Base-by-base conservation (phyloP, 108 stramenopile species). In the Conticribra guillardii region DNA sequence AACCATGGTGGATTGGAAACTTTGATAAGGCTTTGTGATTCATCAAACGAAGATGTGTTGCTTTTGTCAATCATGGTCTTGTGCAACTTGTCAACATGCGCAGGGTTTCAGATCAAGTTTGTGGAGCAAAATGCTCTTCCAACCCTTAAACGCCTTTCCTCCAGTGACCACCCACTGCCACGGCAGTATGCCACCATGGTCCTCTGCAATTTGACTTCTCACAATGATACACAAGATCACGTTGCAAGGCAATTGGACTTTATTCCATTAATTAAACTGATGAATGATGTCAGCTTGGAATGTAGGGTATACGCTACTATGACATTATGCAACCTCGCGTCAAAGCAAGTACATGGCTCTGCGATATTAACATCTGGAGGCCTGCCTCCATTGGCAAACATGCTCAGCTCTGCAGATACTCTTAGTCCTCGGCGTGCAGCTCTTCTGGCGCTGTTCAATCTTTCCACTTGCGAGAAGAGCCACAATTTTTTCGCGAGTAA, bases 241-340 rank as follows among this genome's bases (percentile, higher is more conserved):
- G 74, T 88, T 17, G 84, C 85, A 44, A 74, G 78, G 50, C 73
- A 80, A 26, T 76, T 82, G n/a, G 71, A 64, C 27, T 16, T 87
- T 14, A 37, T 32, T 48, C 41, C 52, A 16, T 57, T 91, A 33
- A 51, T 91, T 48, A 62, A 47, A 22, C 70, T 89, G 14, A 76
- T 83, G 27, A 55, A 71, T 30, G 79, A 79, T 34, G 61, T 41
- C 60, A 51, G 82, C 54, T 19, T 48, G 14, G 84, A 83, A 5
- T 67, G 74, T 27, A 69, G 58, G 31, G 67, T 85, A 31, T 91
- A 74, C 64, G 88, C 84, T 45, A 81, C 71, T 24, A 92, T 90
- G 89, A 81, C 86, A 22, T 32, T 95, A 11, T 77, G 84, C 61
- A 95, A 95, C 56, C 71, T 95, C 11, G 83, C 89, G 4, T 82